Evolutionary conservation across 2,329 filamentous ascomycete genomes (phyloP).

Genomic region (Dryadomyces sulphureus): DNA sequence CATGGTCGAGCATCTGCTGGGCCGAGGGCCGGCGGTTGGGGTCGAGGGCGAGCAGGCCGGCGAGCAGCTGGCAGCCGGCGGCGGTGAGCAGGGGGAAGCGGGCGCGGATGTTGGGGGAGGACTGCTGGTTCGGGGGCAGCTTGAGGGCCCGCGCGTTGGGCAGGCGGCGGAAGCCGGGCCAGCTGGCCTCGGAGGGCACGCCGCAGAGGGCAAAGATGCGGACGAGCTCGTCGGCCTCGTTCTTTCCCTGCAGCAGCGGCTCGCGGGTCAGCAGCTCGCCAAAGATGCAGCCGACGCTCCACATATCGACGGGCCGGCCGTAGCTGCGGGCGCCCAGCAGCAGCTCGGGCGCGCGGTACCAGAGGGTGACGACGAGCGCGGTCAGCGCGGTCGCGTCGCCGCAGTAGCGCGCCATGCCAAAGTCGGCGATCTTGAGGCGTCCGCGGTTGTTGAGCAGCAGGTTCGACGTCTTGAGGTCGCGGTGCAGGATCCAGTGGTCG

Average conservation of each 20-base stretch:
- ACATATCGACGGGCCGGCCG: slow-evolving; percentile 71
- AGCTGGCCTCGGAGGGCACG: slow-evolving; percentile 64
- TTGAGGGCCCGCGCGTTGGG: slow-evolving; percentile 74
- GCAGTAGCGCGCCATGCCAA: slow-evolving; percentile 86
- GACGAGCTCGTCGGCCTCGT: slow-evolving; percentile 81
- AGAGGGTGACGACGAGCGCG: slow-evolving; percentile 87
- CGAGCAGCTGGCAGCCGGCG: slow-evolving; percentile 57
- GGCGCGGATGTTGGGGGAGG: slow-evolving; percentile 42
- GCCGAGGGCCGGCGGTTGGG: slow-evolving; percentile 58
- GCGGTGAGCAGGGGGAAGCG: slow-evolving; percentile 71
- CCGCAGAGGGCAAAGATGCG: slow-evolving; percentile 85
- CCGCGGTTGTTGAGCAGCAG: slow-evolving; percentile 92
- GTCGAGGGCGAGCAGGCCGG: slow-evolving; percentile 57
- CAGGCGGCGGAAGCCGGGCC: slow-evolving; percentile 76
- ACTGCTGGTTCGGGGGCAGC: slow-evolving; percentile 36
- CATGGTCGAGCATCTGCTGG: slow-evolving; percentile 57
- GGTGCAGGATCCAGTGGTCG: slow-evolving; percentile 78
- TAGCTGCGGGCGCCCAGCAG: slow-evolving; percentile 70
- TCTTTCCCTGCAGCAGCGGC: slow-evolving; percentile 72
- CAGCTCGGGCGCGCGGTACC: slow-evolving; percentile 89
- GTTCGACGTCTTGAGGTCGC: slow-evolving; percentile 87
- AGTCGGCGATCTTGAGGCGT: slow-evolving; percentile 89
- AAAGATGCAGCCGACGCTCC: slow-evolving; percentile 93
- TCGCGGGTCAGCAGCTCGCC: slow-evolving; percentile 76
- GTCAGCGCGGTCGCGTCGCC: slow-evolving; percentile 56